Evolutionary conservation across 345 rosid species (phyloP).

Genomic region (Physaria fendleri): DNA sequence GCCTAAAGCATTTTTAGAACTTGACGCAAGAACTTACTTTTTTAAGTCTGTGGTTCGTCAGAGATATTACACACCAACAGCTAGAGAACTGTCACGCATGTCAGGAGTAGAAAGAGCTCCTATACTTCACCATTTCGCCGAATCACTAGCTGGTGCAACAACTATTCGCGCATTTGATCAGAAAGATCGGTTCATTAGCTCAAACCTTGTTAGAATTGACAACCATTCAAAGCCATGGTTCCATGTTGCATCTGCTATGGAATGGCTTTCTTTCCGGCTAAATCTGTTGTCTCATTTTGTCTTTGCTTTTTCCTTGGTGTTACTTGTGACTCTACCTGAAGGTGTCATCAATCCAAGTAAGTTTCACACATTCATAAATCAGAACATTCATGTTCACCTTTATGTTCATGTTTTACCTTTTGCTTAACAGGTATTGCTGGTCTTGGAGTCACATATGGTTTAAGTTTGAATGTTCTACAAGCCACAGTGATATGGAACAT

Average conservation of each 20-base stretch:
- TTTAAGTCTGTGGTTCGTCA: conserved; percentile 15
- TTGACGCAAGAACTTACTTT: no score
- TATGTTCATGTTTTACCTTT: no score
- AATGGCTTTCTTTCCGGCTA: conserved; percentile 91
- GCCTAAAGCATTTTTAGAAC: no score
- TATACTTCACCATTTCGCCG: conserved; percentile 92
- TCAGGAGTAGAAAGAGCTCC: conserved; percentile 83
- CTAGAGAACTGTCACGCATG: conserved; percentile 88
- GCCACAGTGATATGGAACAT: conserved; percentile 84
- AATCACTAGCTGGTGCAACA: conserved; percentile 84
- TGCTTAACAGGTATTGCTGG: conserved; percentile 82
- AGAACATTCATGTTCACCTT: conserved; percentile 1
- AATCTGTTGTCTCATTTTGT: conserved; percentile 83
- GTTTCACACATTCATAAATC: conserved; percentile 24
- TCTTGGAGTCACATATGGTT: conserved; percentile 83
- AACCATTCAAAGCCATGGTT: conserved; percentile 92
- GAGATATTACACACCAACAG: conserved; percentile 89
- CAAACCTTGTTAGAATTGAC: conserved; percentile 66
- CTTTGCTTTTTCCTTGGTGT: conserved; percentile 75
- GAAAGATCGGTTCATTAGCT: conserved; percentile 49
- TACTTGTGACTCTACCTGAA: conserved; percentile 86
- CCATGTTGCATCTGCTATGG: conserved; percentile 80
- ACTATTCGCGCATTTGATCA: conserved; percentile 85
- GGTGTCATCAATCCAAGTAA: conserved; percentile 91
- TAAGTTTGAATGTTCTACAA: conserved; percentile 79